Evolutionary conservation across 108 stramenopile genomes (phyloP).

Genomic region (Pinguiococcus pyrenoidosus): DNA sequence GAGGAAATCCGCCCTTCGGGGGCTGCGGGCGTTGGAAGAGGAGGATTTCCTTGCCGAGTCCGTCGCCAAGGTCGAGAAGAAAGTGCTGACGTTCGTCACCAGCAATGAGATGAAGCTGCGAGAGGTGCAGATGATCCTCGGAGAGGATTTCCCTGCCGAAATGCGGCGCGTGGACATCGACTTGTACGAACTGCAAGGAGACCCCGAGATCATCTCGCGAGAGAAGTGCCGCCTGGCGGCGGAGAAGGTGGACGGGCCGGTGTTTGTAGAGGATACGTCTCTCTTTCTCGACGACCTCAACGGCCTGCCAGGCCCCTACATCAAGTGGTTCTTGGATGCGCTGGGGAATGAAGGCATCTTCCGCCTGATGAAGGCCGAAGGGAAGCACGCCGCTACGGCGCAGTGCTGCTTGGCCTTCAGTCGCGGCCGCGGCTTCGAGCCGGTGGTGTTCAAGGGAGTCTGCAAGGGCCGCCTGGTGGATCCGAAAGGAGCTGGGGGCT

Average conservation of each 20-base stretch:
- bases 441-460: neutral
- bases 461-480: neutral
- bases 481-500: neutral
- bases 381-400: neutral
- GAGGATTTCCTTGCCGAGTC: too few species aligned
- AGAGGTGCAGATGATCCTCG: neutral
- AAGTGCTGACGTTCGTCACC: neutral
- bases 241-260: conserved; percentile 1
- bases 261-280: conserved; percentile 11
- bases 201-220: neutral
- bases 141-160: neutral
- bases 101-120: neutral
- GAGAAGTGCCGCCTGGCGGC: neutral
- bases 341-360: neutral
- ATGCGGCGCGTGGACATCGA: neutral
- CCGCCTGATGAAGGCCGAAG: neutral
- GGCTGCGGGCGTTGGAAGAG: too few species aligned
- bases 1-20: too few species aligned
- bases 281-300: conserved; percentile 5
- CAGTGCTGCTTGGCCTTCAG: neutral
- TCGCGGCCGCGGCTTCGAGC: neutral
- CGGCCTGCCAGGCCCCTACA: conserved; percentile 10
- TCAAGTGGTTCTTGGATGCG: conserved; percentile 5
- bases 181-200: neutral
- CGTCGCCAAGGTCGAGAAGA: too few species aligned